These are phyloP conservation scores for Graphilbum ipis-grandicollis DNA, from an alignment of 2,329 filamentous ascomycete species.

Conservation along the genomic window DNA sequence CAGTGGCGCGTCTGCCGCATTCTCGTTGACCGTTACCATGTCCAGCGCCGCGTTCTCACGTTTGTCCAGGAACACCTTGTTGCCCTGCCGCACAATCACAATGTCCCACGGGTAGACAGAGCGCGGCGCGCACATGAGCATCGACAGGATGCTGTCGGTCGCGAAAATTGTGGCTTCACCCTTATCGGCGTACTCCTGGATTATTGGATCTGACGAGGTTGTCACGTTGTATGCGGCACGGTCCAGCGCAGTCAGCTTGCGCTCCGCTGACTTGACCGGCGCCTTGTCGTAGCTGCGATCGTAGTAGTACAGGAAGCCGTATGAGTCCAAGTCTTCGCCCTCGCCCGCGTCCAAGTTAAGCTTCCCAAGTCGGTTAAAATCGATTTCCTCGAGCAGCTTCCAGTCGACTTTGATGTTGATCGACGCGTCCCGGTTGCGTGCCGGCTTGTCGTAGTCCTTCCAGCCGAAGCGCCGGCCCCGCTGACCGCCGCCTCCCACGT, in stretches of 20 bases:
- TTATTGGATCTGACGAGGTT: conserved; percentile 86
- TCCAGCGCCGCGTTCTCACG: conserved; percentile 86
- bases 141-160: conserved; percentile 91
- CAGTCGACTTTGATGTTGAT: conserved; percentile 94
- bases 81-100: conserved; percentile 78
- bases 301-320: conserved; percentile 97
- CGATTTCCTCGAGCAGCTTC: conserved; percentile 93
- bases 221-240: conserved; percentile 97
- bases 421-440: conserved; percentile 87
- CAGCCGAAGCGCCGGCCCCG: conserved; percentile 85
- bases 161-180: conserved; percentile 94
- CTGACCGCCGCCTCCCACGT: conserved; percentile 48
- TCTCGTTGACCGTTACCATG: conserved; percentile 98
- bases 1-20: conserved; percentile 84
- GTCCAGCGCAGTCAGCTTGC: conserved; percentile 75
- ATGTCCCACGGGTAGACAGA: conserved; percentile 98
- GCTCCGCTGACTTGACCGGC: conserved; percentile 74
- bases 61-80: conserved; percentile 99
- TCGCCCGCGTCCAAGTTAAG: conserved; percentile 90
- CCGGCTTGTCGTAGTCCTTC: conserved; percentile 98
- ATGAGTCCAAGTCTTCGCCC: conserved; percentile 86
- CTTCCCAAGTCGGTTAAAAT: conserved; percentile 89
- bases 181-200: conserved; percentile 92
- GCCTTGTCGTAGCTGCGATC: conserved; percentile 90
- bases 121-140: conserved; percentile 96